These are phyloP conservation scores for Yamagishiella unicocca DNA, from an alignment of 139 green algal species.

Conservation along the genomic window DNA sequence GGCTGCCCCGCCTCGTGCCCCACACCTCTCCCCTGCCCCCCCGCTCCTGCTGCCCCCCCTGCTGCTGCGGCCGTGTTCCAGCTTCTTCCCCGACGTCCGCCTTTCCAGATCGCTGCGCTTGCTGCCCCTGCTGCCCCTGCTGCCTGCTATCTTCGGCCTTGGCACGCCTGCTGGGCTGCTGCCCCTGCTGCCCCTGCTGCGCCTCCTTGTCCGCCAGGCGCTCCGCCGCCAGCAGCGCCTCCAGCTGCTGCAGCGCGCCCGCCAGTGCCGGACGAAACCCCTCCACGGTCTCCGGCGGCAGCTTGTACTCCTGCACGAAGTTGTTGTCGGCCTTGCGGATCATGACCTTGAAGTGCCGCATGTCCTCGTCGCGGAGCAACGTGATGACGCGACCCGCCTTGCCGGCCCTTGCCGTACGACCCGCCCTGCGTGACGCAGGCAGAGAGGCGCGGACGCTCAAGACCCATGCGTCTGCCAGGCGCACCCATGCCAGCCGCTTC, in stretches of 20 bases:
- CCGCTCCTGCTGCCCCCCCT: background rate
- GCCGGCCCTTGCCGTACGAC: conserved; percentile 88
- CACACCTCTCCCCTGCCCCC: background rate
- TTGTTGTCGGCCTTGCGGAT: conserved; percentile 90
- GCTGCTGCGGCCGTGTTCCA: too few species aligned
- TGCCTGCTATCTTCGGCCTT: too few species aligned
- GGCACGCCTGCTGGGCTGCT: too few species aligned
- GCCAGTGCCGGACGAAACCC: conserved; percentile 1
- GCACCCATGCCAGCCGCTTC: too few species aligned
- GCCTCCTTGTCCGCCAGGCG: background rate
- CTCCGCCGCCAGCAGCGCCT: conserved; percentile 28
- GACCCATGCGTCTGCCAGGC: too few species aligned
- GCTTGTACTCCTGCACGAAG: conserved; percentile 76
- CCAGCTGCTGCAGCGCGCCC: conserved; percentile 17
- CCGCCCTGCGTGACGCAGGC: conserved; percentile 70
- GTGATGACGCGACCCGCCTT: conserved; percentile 74
- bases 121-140: background rate
- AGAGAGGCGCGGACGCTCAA: too few species aligned
- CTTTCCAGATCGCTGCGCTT: background rate
- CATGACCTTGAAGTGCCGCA: conserved; percentile 90
- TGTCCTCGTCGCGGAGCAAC: conserved; percentile 86
- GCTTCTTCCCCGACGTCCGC: background rate
- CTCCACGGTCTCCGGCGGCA: conserved; percentile 48
- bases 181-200: background rate
- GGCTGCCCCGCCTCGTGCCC: background rate